Conservation (phyloP, 495 filamentous ascomycete genomes). For the Pseudevernia furfuracea region DNA sequence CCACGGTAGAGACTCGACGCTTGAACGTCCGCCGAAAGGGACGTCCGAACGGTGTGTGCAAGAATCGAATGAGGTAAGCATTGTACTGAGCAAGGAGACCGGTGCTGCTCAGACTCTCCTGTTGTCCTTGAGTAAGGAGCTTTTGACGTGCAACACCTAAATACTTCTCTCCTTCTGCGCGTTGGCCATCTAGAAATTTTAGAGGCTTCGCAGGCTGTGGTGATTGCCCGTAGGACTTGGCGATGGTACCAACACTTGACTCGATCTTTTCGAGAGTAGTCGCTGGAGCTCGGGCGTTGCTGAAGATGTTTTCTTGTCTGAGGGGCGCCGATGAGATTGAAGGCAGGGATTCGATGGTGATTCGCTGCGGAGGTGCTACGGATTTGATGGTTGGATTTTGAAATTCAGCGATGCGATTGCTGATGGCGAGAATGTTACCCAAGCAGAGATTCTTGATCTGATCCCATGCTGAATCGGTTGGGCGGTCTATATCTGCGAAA, state of each 20-base stretch:
- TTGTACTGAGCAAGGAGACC: slow-evolving; percentile 34
- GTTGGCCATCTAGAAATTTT: slow-evolving; percentile 13
- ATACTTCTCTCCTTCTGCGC: slow-evolving; percentile 14
- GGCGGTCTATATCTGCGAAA: slow-evolving; percentile 82
- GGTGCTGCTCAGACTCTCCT: slow-evolving; percentile 36
- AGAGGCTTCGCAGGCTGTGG: slow-evolving; percentile 25
- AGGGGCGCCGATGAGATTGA: slow-evolving; percentile 42
- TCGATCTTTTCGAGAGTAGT: slow-evolving; percentile 45
- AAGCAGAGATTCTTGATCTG: slow-evolving; percentile 65
- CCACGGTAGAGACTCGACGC: slow-evolving; percentile 50
- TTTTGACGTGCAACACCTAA: slow-evolving; percentile 23
- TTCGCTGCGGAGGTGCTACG: slow-evolving; percentile 29
- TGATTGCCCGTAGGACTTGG: slow-evolving; percentile 53
- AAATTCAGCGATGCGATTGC: slow-evolving; percentile 52
- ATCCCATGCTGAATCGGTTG: slow-evolving; percentile 68
- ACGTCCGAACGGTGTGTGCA: slow-evolving; percentile 53
- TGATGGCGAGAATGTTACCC: slow-evolving; percentile 56
- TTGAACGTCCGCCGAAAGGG: slow-evolving; percentile 65
- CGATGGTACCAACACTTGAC: slow-evolving; percentile 45
- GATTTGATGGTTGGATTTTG: slow-evolving; percentile 40
- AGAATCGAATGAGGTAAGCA: slow-evolving; percentile 32
- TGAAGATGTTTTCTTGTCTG: slow-evolving; percentile 55
- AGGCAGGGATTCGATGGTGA: slow-evolving; percentile 39
- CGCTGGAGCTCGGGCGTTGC: slow-evolving; percentile 38
- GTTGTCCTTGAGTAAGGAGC: slow-evolving; percentile 40